A percentile compares a stretch with the other conserved stretches of the same genome.
These are phyloP conservation scores for Eucalyptus guilfoylei DNA, from an alignment of 345 rosid genomes.

Conservation along the genomic window DNA sequence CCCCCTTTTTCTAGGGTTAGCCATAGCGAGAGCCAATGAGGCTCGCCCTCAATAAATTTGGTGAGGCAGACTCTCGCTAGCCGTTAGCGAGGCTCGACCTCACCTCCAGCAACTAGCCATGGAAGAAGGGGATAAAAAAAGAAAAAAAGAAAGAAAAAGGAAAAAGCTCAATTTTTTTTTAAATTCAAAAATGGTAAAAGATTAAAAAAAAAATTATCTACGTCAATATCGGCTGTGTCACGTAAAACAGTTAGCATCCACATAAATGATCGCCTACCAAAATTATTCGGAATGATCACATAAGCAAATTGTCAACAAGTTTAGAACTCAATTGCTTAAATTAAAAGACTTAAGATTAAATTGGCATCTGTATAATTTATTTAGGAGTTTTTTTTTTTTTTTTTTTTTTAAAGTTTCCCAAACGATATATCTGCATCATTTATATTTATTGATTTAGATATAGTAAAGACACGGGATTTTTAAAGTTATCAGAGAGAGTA, in stretches of 20 bases:
- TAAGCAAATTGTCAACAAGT: not conserved
- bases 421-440: not conserved
- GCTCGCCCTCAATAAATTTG: not conserved
- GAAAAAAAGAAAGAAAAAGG: no score
- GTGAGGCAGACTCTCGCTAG: no score
- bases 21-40: not conserved
- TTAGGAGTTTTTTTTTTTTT: not conserved
- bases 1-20: not conserved
- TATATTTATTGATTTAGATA: not conserved
- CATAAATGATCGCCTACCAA: not conserved
- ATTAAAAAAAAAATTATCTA: not conserved
- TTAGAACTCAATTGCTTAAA: not conserved
- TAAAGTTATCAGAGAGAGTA: not conserved
- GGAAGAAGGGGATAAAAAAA: not conserved
- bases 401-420: not conserved
- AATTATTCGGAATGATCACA: not conserved
- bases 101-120: not conserved
- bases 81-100: not conserved
- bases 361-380: not conserved
- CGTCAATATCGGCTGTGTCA: accelerated
- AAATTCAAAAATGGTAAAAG: not conserved
- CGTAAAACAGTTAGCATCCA: accelerated
- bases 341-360: not conserved
- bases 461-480: not conserved
- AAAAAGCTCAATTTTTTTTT: no score